A percentile compares a stretch with the other conserved stretches of the same genome.
phyloP scores from a whole-genome alignment of 306 rosid species.

The Calophaca sinica region DNA sequence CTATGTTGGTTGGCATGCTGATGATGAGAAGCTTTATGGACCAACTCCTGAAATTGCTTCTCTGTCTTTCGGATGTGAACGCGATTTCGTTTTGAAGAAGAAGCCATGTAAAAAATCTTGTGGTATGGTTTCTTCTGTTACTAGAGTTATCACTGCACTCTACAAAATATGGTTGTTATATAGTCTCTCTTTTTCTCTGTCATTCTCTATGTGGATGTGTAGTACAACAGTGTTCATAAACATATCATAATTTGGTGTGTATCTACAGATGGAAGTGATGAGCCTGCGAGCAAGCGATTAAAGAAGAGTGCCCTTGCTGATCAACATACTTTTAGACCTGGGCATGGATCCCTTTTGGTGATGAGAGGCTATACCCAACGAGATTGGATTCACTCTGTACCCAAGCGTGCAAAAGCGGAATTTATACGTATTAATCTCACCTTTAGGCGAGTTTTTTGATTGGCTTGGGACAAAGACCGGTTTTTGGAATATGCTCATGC shows the following conservation, averaged over 20 bases:
- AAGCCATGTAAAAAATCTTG: constrained; percentile 57
- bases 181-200: constrained; percentile 25
- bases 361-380: constrained; percentile 93
- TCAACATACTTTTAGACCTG: constrained; percentile 72
- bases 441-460: constrained; percentile 72
- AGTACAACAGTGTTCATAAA: constrained; percentile 11
- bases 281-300: constrained; percentile 66
- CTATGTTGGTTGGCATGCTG: constrained; percentile 95
- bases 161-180: constrained; percentile 5
- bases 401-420: constrained; percentile 79
- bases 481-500: constrained; percentile 9
- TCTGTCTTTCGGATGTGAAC: constrained; percentile 83
- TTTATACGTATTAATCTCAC: constrained; percentile 92
- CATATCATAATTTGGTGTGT: constrained; percentile 39
- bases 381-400: constrained; percentile 95
- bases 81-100: constrained; percentile 85
- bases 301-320: constrained; percentile 60
- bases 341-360: constrained; percentile 88
- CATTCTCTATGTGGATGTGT: not conserved
- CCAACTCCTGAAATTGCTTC: constrained; percentile 88
- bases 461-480: not conserved
- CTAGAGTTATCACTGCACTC: not conserved
- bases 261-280: constrained; percentile 56
- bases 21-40: constrained; percentile 91
- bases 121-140: constrained; percentile 53